Conservation (phyloP, 192 early-diverging fungal species). For the Linnemannia exigua region DNA sequence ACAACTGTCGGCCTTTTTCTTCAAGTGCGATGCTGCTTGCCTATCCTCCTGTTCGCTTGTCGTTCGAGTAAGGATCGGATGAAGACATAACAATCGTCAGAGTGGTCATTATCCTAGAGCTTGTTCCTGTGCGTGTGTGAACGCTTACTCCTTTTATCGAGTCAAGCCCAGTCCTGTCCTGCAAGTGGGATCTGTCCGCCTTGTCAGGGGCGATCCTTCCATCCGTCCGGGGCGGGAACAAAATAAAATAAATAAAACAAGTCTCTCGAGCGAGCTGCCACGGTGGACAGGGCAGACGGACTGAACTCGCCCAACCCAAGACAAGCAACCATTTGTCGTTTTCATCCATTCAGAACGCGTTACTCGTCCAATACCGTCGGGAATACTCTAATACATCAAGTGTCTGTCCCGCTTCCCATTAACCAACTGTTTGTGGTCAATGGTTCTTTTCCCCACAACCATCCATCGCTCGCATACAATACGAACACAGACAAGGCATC, state of each 20-base stretch:
- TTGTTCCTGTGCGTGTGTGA: no score
- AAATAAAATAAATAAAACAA: no score
- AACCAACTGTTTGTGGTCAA: neutral
- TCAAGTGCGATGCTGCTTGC: neutral
- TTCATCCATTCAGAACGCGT: neutral
- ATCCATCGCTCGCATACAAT: neutral
- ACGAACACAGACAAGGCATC: neutral
- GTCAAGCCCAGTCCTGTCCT: neutral
- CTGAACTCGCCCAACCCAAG: neutral
- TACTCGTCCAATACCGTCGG: neutral
- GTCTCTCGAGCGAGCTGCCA: neutral
- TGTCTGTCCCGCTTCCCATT: neutral
- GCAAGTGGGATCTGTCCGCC: neutral
- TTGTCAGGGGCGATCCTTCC: no score
- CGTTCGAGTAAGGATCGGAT: neutral
- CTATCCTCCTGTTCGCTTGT: neutral
- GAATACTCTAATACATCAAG: neutral
- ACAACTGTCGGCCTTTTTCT: neutral
- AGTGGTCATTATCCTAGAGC: no score
- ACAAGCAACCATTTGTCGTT: neutral
- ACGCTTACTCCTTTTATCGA: no score
- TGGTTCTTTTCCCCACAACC: slow-evolving; percentile 3
- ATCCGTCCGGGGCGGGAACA: no score
- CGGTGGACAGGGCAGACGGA: slow-evolving; percentile 7
- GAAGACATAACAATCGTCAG: no score